These are phyloP conservation scores for Russula lepida DNA, from an alignment of 768 basidiomycete species.

Conservation along the genomic window DNA sequence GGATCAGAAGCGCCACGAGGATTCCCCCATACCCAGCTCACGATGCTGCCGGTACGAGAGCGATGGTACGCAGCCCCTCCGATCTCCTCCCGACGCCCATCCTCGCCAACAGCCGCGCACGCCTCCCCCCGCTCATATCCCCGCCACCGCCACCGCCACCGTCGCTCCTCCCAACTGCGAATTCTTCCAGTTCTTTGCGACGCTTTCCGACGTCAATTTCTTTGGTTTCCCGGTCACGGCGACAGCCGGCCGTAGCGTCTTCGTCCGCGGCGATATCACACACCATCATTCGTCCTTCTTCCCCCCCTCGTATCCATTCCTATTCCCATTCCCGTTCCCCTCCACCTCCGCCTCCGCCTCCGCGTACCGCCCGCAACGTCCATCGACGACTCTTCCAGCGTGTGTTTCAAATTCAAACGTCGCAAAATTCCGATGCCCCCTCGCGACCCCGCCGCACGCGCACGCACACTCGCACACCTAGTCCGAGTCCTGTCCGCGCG, in stretches of 20 bases:
- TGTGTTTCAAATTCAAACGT: background rate
- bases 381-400: background rate
- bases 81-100: background rate
- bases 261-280: background rate
- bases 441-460: background rate
- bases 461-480: background rate
- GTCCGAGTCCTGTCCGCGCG: background rate
- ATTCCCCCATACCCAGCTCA: background rate
- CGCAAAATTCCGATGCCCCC: background rate
- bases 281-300: background rate
- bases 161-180: background rate
- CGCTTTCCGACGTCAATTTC: background rate
- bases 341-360: background rate
- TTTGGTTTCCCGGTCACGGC: background rate
- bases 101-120: constrained; percentile 5
- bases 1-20: background rate
- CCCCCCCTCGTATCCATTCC: background rate
- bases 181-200: background rate
- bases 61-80: constrained; percentile 5
- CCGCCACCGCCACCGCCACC: background rate
- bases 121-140: background rate
- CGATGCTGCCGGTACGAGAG: background rate
- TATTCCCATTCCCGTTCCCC: too few species aligned
- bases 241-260: too few species aligned
- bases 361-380: background rate